phyloP scores from a whole-genome alignment of 768 basidiomycete species.

The Ramaria sp. region DNA sequence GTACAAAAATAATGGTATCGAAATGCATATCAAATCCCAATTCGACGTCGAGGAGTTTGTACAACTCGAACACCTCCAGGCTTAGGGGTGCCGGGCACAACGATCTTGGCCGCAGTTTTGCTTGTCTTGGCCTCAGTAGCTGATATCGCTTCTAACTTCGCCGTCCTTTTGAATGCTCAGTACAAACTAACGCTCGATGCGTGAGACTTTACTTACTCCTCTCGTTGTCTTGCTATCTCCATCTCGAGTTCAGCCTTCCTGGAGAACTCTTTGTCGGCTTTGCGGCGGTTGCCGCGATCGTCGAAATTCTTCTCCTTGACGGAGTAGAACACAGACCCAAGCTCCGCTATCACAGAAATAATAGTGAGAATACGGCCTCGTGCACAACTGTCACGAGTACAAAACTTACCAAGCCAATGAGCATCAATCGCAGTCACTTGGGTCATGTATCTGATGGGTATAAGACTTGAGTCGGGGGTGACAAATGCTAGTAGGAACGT shows the following conservation, averaged over 20 bases:
- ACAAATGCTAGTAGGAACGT: background rate
- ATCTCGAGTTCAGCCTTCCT: constrained; percentile 85
- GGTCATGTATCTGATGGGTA: constrained; percentile 70
- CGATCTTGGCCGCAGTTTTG: constrained; percentile 51
- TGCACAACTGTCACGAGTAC: background rate
- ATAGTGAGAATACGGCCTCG: background rate
- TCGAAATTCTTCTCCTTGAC: constrained; percentile 98
- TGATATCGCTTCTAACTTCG: constrained; percentile 53
- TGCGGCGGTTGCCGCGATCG: constrained; percentile 64
- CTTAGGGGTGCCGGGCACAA: constrained; percentile 73
- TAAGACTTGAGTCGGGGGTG: constrained; percentile 15
- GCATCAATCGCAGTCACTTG: constrained; percentile 97
- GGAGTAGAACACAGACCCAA: constrained; percentile 94
- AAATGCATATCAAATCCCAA: constrained; percentile 42
- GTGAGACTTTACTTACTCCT: constrained; percentile 40
- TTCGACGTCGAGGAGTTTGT: constrained; percentile 66
- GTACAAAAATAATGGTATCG: background rate
- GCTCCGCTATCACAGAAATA: constrained; percentile 51
- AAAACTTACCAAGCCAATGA: constrained; percentile 80
- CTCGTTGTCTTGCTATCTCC: constrained; percentile 78
- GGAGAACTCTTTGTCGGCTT: constrained; percentile 84
- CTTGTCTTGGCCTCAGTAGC: constrained; percentile 44
- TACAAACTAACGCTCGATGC: background rate
- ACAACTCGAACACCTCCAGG: constrained; percentile 54
- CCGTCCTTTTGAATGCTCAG: constrained; percentile 31